Base-by-base conservation (phyloP, 1,284 basidiomycete species). In the Melanopsichium pennsylvanicum region DNA sequence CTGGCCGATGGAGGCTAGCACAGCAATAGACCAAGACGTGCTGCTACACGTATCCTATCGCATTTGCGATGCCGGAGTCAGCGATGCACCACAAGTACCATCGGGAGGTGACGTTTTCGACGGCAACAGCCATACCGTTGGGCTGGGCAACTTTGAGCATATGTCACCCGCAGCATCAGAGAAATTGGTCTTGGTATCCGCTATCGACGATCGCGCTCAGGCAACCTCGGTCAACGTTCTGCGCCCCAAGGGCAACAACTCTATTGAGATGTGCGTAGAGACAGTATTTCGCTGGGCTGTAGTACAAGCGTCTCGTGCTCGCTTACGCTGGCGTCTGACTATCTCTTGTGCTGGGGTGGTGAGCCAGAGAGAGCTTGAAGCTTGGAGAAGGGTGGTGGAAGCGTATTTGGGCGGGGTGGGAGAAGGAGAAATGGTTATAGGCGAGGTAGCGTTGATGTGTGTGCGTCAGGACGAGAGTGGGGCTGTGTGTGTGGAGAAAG, bases 181-280 rank as follows among this genome's bases (percentile, higher is more conserved):
- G 15, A 54, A 32, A 11, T 10, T 70, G 15, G 52, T 62, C 10
- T 34, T 71, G 32, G 51, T 72, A 26, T 70, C 62, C 29, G 48
- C 59, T 22, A 59, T 76, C 12, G 75, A 76, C 46, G 71, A 71
- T 27, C 49, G 58, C 3, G 75, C 46, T 6, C 43, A 39, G 19
- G 44, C 59, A 5, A 67, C 62, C 29, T 35, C 46, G 5, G 39
- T 66, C 16, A 46, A 55, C 16, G 47, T 44, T 16, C 31, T 58
- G 9, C 40, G 31, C 8, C 38, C 46, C 25, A 33, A 44, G 5
- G 43, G 46, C 23, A 38, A 37, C 18, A 37, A 38, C 12, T 41
- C 29, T 13, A 29, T 67, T 26, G 56, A 67, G 27, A 51, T 36
- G 9, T 55, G 59, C 26, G 38, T 74, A 11, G 50, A 51, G 33